Percentiles rank a stretch among this genome's conserved stretches.
Conservation (phyloP, 495 filamentous ascomycete species). For the Glarea lozoyensis region DNA sequence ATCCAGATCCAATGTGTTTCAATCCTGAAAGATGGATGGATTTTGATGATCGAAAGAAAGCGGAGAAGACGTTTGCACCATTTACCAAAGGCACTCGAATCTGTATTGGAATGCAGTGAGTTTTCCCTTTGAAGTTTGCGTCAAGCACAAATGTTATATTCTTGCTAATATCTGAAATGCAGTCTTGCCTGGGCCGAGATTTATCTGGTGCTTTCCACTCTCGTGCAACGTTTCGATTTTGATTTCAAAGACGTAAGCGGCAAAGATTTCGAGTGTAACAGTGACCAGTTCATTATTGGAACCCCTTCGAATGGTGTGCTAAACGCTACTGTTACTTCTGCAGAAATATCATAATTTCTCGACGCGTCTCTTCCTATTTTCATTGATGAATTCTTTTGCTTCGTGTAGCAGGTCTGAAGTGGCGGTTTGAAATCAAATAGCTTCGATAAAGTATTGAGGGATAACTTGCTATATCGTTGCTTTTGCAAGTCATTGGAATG, state of each 20-base stretch:
- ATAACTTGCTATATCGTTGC: no score
- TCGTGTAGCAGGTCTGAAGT: no score
- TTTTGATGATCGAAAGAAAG: conserved; percentile 4
- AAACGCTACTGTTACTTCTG: no score
- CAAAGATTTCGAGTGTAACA: conserved; percentile 16
- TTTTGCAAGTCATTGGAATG: no score
- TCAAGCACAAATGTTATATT: not conserved
- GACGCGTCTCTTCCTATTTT: no score
- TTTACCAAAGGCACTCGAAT: conserved; percentile 21
- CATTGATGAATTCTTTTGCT: no score
- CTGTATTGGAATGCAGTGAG: conserved; percentile 26
- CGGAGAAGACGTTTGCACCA: conserved; percentile 18
- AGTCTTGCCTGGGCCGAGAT: conserved; percentile 1
- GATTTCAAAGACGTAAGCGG: conserved; percentile 9
- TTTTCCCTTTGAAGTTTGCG: conserved; percentile 1
- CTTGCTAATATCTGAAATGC: not conserved
- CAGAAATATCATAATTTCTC: no score
- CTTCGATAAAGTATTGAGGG: no score
- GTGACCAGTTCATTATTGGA: conserved; percentile 23
- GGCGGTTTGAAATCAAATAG: no score
- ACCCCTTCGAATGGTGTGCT: no score
- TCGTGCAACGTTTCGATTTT: conserved; percentile 18
- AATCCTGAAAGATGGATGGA: conserved; percentile 35
- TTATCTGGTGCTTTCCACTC: not conserved
- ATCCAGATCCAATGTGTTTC: conserved; percentile 28